Base-by-base conservation (phyloP, 148 eudicot species). In the Vaccinium corymbosum region DNA sequence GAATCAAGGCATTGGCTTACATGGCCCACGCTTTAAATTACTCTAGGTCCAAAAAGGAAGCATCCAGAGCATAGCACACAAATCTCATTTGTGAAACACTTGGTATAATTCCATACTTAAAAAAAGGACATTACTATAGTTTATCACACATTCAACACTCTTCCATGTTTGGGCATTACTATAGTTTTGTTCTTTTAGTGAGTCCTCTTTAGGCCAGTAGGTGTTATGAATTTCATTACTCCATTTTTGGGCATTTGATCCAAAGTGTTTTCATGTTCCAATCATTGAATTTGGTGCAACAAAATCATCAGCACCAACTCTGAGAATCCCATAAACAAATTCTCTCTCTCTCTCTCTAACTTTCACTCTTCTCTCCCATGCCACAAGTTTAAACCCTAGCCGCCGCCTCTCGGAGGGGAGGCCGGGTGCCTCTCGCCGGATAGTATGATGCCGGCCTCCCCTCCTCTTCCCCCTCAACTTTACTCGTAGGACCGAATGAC, bases 231-330 rank as follows among this genome's bases (percentile, higher is more conserved):
- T 61, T 57, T 50, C 62, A 77, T 59, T 77, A 32, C 20, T 62
- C 48, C n/a, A 27, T 27, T 64, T 59, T 29, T 78, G 9, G 82
- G 82, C 88, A 81, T 75, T 71, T 77, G 86, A 87, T 87, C 84
- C 89, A 81, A 84, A 85, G 76, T 48, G 16, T 66, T 74, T 35
- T 42, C 51, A 77, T 64, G 81, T 72, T 79, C 61, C 86, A 84
- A 87, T 84, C 85, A 87, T 87, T 85, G 83, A 79, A 77, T 64
- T 85, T 84, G 79, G 80, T 77, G 84, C 76, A 27, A 75, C 71
- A 59, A 75, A 61, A 61, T 81, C 84, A 85, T 84, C 86, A 84
- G 72, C 49, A 48, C 22, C n/a, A 56, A 87, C 79, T 56, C 81
- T 78, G 80, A 85, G 89, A 84, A 87, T 81, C 83, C 86, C 75